Evolutionary conservation across 257 asterid genomes (phyloP).

Genomic region (Solanum chmielewskii): DNA sequence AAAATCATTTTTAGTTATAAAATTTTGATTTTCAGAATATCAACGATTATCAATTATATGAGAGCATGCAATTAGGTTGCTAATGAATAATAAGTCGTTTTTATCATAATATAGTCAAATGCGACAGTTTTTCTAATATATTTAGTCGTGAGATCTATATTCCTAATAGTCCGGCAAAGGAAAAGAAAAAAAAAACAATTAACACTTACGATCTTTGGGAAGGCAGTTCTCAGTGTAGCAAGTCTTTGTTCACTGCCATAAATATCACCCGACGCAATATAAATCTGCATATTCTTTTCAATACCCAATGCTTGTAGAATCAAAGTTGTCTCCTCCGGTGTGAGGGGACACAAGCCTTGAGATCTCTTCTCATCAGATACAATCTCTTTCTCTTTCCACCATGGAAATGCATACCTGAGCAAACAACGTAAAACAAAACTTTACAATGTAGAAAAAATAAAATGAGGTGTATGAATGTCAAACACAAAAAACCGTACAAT

Average conservation of each 20-base stretch:
- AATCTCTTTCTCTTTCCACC: slow-evolving; percentile 96
- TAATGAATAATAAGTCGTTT: not conserved
- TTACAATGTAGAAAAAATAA: not conserved
- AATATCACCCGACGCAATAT: slow-evolving; percentile 88
- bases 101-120: not conserved
- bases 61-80: not conserved
- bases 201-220: slow-evolving; percentile 69
- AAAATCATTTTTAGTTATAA: not conserved
- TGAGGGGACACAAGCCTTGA: slow-evolving; percentile 83
- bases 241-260: slow-evolving; percentile 74
- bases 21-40: not conserved
- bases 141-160: not conserved
- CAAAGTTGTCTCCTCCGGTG: slow-evolving; percentile 81
- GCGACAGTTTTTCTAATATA: not conserved
- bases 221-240: slow-evolving; percentile 51
- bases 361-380: slow-evolving; percentile 68
- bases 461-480: not conserved
- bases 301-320: slow-evolving; percentile 68
- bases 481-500: not conserved
- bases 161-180: not conserved
- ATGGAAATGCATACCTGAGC: slow-evolving; percentile 76
- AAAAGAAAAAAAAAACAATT: not conserved
- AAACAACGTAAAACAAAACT: not conserved
- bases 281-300: slow-evolving; percentile 52
- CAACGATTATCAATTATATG: not conserved